Base-by-base conservation (phyloP, 345 rosid species). In the Crucihimalaya himalaica region DNA sequence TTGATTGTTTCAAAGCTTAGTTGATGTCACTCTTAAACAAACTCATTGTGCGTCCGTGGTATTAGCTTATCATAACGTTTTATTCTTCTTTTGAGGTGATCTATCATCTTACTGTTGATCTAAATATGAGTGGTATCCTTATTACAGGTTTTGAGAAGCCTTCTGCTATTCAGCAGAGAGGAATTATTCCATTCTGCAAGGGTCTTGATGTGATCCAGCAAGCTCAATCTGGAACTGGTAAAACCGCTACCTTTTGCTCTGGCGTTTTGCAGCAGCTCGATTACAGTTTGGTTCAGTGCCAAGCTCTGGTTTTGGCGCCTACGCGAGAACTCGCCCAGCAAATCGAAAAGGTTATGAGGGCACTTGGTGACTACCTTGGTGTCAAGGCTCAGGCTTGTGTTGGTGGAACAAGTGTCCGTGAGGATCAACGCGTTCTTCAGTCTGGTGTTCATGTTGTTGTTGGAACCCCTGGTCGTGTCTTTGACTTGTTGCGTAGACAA, bases 381-480 rank as follows among this genome's bases (percentile, higher is more conserved):
- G 98, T 88, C 53, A 93, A 86, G 82, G 98, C 88, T 56, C 98
- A 93, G 54, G 97, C 98, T 5, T 93, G 97, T 79, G 97, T 93
- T 10, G 98, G 98, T 59, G 98, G 98, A 4, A 93, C 98, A 34
- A 93, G 92, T 69, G 98, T 92, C 15, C 95, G 97, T 6, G 98
- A 93, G 80, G 98, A 93, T 52, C 96, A 93, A 37, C 92, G 94
- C 8, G 87, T 93, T 50, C 96, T 93, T 56, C 97, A 90, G 80
- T 76, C 87, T 71, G 98, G 97, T 71, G 98, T 90, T 35, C 96
- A 93, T 81, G 98, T 87, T 78, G 98, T 93, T 35, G 98, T 93
- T 34, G 98, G 98, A 8, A 93, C 98, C 34, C 98, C 98, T 27
- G 97, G 97, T 20, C 98, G 98, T 83, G 98, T 93, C 43, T 93